Evolutionary conservation across 2,329 filamentous ascomycete species (phyloP), one percentile per base, ranked within the genome.

Genomic region (Rhexocercosporidium sp.): DNA sequence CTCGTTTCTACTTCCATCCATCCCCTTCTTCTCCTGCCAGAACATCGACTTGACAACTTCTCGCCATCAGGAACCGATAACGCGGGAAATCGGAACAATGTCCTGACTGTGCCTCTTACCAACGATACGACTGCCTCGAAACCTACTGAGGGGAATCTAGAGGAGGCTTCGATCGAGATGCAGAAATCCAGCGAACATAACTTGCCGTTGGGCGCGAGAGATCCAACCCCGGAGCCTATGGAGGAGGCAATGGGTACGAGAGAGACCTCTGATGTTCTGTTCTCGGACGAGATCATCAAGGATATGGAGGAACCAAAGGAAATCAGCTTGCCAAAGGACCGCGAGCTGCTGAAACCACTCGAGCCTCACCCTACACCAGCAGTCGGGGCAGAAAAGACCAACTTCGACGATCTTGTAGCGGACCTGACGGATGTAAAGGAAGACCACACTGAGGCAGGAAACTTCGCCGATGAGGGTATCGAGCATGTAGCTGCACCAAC

Each of bases 41-140:
- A 31, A 27, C 49, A 29, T n/a, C 18, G 47, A 63, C 59, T 64
- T 62, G 57, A 69, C 60, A 49, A 49, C 47, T 61, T 46, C 59
- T 29, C 18, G 41, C 29, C 1, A 39, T 46, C 67, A 85, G 84
- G 81, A 25, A 81, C 81, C 20, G 85, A 87, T 72, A 79, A 81
- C n/a, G 70, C 73, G 8, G 85, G 85, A 54, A 86, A 86, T 72
- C 78, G 79, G 69, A 87, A 87, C 78, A 88, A 87, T 71, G 73
- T 85, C 54, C 73, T 86, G 22, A 70, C 77, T 37, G 78, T 82
- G 14, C 75, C 75, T 27, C 18, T 68, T 22, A 16, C 53, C 6
- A 39, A 66, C 56, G 46, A 70, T 39, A 53, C 41, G 2, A 54
- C 44, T 53, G 56, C n/a, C 12, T 53, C 54, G 29, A 47, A 61